phyloP scores from a whole-genome alignment of 2,329 filamentous ascomycete species.

The Nectriaceae sp. region DNA sequence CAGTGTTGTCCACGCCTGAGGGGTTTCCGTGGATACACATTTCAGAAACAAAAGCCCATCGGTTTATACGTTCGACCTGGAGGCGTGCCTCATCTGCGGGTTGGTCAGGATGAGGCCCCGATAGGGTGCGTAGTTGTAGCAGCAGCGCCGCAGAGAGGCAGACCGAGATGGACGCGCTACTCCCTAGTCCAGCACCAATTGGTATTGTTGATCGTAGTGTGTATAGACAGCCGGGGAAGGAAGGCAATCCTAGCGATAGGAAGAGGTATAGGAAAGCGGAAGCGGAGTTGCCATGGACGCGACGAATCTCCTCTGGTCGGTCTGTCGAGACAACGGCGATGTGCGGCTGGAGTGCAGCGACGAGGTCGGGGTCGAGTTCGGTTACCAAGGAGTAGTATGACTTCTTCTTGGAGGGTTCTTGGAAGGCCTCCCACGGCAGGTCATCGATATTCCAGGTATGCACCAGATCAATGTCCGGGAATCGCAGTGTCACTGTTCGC shows the following conservation, averaged over 20 bases:
- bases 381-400: constrained; percentile 91
- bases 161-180: constrained; percentile 91
- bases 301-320: constrained; percentile 70
- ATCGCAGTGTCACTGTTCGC: constrained; percentile 82
- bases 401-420: constrained; percentile 83
- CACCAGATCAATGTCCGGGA: constrained; percentile 85
- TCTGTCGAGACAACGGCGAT: constrained; percentile 69
- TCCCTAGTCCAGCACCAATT: constrained; percentile 87
- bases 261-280: constrained; percentile 91
- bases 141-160: constrained; percentile 84
- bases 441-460: constrained; percentile 95
- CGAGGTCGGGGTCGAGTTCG: constrained; percentile 77
- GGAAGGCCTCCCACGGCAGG: constrained; percentile 84
- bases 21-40: constrained; percentile 98
- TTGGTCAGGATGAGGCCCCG: constrained; percentile 90
- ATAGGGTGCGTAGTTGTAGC: constrained; percentile 83
- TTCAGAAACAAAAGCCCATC: constrained; percentile 96
- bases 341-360: constrained; percentile 79
- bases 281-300: constrained; percentile 81
- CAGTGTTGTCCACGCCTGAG: constrained; percentile 95
- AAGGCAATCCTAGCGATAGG: constrained; percentile 78
- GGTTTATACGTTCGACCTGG: constrained; percentile 93
- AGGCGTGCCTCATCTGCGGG: constrained; percentile 82
- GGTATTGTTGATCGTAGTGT: constrained; percentile 92
- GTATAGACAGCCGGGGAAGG: constrained; percentile 81